Conservation (phyloP, 306 rosid genomes). For the Betula pendula region DNA sequence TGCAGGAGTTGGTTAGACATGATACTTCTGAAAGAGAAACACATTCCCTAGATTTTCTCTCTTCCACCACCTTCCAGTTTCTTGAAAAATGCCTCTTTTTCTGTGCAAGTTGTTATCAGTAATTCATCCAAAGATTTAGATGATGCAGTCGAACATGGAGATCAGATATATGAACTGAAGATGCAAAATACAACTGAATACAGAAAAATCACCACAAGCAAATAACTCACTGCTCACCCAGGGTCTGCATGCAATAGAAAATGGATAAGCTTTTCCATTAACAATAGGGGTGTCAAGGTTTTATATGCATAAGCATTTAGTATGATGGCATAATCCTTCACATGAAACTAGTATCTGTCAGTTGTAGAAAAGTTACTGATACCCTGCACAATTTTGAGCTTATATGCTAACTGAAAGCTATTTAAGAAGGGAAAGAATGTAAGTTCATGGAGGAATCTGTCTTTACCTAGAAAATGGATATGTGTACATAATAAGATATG, state of each 20-base stretch:
- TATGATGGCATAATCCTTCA: not conserved
- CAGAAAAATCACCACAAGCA: slow-evolving; percentile 7
- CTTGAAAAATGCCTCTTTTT: slow-evolving; percentile 30
- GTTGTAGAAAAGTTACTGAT: not conserved
- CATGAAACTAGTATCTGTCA: not conserved
- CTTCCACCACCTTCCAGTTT: slow-evolving; percentile 70
- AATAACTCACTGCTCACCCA: slow-evolving; percentile 2
- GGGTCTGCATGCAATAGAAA: not conserved
- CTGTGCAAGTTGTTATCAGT: slow-evolving; percentile 29
- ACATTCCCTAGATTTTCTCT: slow-evolving; percentile 43
- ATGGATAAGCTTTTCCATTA: not conserved
- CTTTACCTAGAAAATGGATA: not conserved
- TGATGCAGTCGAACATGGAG: not conserved
- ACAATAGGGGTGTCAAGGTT: not conserved
- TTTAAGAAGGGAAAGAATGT: not conserved
- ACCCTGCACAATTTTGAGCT: not conserved
- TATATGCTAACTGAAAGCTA: not conserved
- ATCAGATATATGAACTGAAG: not conserved
- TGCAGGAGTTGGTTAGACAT: slow-evolving; percentile 44
- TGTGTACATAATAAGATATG: not conserved
- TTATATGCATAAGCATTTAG: not conserved
- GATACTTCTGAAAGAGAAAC: slow-evolving; percentile 53
- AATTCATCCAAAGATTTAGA: not conserved
- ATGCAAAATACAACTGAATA: not conserved
- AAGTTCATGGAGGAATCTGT: not conserved